A percentile compares a stretch with the other conserved stretches of the same genome.
Conservation (phyloP, 2,329 filamentous ascomycete genomes). For the Colletotrichum cuscutae region DNA sequence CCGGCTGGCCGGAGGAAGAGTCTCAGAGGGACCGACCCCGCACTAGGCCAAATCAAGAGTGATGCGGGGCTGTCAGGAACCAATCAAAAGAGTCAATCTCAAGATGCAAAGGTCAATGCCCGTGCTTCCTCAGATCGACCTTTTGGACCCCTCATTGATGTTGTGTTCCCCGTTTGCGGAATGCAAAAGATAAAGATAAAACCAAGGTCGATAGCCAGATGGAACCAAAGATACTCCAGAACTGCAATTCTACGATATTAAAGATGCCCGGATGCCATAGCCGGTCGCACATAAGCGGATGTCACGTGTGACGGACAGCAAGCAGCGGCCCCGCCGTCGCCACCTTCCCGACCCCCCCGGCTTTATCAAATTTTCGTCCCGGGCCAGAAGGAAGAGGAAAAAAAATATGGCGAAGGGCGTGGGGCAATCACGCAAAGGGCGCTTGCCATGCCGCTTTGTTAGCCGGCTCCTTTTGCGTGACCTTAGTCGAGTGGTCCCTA, state of each 20-base stretch:
- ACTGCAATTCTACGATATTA: background rate
- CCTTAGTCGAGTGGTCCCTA: background rate
- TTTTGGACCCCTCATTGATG: background rate
- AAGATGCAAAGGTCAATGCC: background rate
- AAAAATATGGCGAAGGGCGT: constrained; percentile 15
- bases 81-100: background rate
- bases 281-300: background rate
- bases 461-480: background rate
- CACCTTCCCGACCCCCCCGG: constrained; percentile 6
- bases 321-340: constrained; percentile 17
- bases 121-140: background rate
- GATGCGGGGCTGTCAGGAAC: background rate
- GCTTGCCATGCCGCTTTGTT: background rate
- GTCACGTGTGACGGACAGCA: constrained; percentile 3
- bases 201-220: background rate
- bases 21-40: constrained; percentile 14
- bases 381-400: background rate
- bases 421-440: constrained; percentile 29
- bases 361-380: background rate
- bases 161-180: background rate
- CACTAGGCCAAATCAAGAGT: constrained; percentile 2
- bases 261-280: background rate
- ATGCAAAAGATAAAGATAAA: too few relatives aligned
- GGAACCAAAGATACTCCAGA: background rate
- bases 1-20: background rate